Percentiles rank a stretch among this genome's conserved stretches.
Conservation (phyloP, 139 green algal genomes). For the Yamagishiella unicocca region DNA sequence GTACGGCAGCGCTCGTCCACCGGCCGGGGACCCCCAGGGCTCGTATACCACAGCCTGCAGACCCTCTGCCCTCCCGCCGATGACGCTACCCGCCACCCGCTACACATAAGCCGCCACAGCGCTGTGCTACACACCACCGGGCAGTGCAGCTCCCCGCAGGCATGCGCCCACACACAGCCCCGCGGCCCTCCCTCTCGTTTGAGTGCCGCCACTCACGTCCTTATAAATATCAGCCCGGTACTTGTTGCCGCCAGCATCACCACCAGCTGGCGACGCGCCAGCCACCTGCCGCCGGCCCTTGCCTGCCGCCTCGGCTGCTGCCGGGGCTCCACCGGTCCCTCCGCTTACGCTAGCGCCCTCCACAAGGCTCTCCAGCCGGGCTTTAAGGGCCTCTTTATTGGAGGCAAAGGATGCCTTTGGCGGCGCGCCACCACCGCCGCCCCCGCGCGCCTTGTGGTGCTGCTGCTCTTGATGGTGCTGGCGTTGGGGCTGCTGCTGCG, state of each 20-base stretch:
- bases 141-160: too few species aligned
- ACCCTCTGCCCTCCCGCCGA: too few species aligned
- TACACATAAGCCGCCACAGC: too few species aligned
- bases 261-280: not conserved
- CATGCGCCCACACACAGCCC: too few species aligned
- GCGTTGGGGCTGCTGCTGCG: not conserved
- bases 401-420: too few species aligned
- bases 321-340: not conserved
- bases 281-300: not conserved
- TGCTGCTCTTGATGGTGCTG: not conserved
- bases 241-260: not conserved
- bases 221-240: slow-evolving; percentile 38
- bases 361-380: slow-evolving; percentile 9
- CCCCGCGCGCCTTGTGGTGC: not conserved
- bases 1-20: too few species aligned
- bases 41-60: too few species aligned
- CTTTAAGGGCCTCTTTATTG: slow-evolving; percentile 12
- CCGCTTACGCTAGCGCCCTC: not conserved
- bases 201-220: not conserved
- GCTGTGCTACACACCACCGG: too few species aligned
- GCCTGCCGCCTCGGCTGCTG: not conserved
- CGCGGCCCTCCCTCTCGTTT: not conserved
- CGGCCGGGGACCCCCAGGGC: too few species aligned
- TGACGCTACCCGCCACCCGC: too few species aligned
- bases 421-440: too few species aligned